phyloP scores from a whole-genome alignment of 768 basidiomycete genomes.

The Coprinopsis strossmayeri region DNA sequence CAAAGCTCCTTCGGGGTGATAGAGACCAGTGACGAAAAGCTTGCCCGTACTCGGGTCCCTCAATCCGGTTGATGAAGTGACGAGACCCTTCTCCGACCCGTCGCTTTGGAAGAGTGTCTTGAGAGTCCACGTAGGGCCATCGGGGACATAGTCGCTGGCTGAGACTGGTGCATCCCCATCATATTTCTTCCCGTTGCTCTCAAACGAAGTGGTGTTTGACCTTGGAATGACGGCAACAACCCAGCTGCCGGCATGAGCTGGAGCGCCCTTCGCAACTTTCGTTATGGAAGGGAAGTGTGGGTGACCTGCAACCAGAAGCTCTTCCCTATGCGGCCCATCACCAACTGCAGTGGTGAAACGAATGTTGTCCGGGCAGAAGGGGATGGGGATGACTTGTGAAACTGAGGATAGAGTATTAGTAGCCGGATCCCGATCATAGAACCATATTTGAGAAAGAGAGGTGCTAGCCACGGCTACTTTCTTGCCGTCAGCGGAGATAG shows the following conservation, averaged over 20 bases:
- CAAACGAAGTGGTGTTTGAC: constrained; percentile 3
- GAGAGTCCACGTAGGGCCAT: constrained; percentile 31
- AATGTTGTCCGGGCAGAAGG: constrained; percentile 61
- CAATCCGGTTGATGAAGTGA: constrained; percentile 45
- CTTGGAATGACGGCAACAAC: constrained; percentile 36
- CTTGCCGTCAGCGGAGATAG: constrained; percentile 43
- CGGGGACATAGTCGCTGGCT: constrained; percentile 32
- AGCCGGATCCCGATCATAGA: constrained; percentile 44
- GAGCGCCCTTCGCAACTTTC: constrained; percentile 37
- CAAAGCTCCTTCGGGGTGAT: constrained; percentile 46
- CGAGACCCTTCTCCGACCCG: constrained; percentile 45
- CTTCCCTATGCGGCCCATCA: constrained; percentile 20
- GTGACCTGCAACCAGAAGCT: constrained; percentile 58
- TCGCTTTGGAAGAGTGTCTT: constrained; percentile 71
- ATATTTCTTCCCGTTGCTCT: constrained; percentile 18
- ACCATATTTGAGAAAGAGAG: constrained; percentile 34
- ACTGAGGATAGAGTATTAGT: constrained; percentile 37
- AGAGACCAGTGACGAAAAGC: constrained; percentile 53
- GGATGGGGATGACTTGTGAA: constrained; percentile 36
- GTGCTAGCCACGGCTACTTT: constrained; percentile 56
- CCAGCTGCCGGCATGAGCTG: constrained; percentile 50
- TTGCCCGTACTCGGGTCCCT: constrained; percentile 40
- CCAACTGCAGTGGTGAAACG: constrained; percentile 36
- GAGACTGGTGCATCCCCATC: constrained; percentile 45
- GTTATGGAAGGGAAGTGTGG: constrained; percentile 52